Evolutionary conservation across 23 red algal genomes (phyloP).

Genomic region (Agarophyton chilense): DNA sequence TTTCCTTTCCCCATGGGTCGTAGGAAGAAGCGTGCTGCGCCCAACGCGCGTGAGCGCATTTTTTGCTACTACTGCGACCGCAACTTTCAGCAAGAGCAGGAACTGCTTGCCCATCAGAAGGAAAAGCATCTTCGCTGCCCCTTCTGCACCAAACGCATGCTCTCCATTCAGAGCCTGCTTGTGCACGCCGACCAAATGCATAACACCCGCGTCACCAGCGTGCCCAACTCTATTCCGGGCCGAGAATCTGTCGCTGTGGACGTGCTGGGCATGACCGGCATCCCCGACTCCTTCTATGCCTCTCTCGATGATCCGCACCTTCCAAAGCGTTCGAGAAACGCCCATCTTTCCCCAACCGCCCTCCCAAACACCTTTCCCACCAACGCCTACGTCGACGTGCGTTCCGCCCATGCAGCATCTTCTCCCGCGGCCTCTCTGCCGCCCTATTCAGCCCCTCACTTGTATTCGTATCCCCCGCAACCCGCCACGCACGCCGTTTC

Average conservation of each 20-base stretch:
- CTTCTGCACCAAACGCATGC: constrained; percentile 76
- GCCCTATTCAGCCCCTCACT: background rate
- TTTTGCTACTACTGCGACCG: constrained; percentile 94
- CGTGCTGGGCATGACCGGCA: constrained; percentile 78
- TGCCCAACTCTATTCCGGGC: constrained; percentile 75
- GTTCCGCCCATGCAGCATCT: background rate
- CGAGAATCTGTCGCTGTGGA: constrained; percentile 53
- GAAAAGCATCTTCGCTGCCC: constrained; percentile 84
- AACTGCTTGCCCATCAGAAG: constrained; percentile 65
- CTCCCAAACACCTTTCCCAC: background rate
- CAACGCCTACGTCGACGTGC: background rate
- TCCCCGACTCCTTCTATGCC: constrained; percentile 64
- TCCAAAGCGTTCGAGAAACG: background rate
- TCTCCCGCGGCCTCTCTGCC: background rate
- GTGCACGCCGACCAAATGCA: constrained; percentile 85
- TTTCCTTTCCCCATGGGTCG: constrained; percentile 53
- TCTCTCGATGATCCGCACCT: background rate
- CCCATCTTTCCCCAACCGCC: constrained; percentile 6
- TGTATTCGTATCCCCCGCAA: background rate
- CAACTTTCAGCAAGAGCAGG: constrained; percentile 69
- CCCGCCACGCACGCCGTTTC: background rate
- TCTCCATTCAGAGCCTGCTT: constrained; percentile 51
- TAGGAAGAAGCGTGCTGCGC: constrained; percentile 71
- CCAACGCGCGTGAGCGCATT: constrained; percentile 58
- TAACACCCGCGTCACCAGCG: constrained; percentile 29